Evolutionary conservation across 371 early-diverging fungal species (phyloP).

Genomic region (Lichtheimia hyalospora): DNA sequence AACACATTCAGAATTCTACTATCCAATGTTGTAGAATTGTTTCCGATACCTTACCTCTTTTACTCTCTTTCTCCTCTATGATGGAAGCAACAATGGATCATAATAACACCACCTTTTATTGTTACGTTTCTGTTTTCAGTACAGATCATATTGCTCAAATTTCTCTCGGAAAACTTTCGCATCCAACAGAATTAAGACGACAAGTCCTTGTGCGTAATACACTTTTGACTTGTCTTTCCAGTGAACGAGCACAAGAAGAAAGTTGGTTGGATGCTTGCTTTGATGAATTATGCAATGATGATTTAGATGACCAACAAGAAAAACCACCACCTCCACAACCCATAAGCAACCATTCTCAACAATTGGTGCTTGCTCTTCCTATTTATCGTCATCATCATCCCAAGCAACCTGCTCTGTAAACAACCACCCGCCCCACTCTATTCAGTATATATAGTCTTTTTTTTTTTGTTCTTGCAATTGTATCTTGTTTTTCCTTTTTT

Average conservation of each 20-base stretch:
- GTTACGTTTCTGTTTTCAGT: slow-evolving; percentile 1
- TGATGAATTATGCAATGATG: background rate
- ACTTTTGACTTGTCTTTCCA: slow-evolving; percentile 20
- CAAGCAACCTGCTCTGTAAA: too few species aligned
- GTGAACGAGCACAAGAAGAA: slow-evolving; percentile 27
- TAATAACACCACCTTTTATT: background rate
- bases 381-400: too few species aligned
- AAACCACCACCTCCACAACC: background rate
- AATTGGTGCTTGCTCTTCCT: too few species aligned
- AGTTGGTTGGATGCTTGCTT: slow-evolving; percentile 25
- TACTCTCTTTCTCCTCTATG: slow-evolving; percentile 4
- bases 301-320: background rate
- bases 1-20: background rate
- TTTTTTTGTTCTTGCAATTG: too few species aligned
- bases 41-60: slow-evolving; percentile 3
- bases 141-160: slow-evolving; percentile 22
- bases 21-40: background rate
- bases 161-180: slow-evolving; percentile 33
- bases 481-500: too few species aligned
- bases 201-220: slow-evolving; percentile 39
- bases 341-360: too few species aligned
- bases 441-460: too few species aligned
- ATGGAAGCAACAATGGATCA: background rate
- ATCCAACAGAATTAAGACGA: slow-evolving; percentile 24
- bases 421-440: too few species aligned